These are phyloP conservation scores for Casuarina glauca DNA, from an alignment of 306 rosid species.

Conservation along the genomic window DNA sequence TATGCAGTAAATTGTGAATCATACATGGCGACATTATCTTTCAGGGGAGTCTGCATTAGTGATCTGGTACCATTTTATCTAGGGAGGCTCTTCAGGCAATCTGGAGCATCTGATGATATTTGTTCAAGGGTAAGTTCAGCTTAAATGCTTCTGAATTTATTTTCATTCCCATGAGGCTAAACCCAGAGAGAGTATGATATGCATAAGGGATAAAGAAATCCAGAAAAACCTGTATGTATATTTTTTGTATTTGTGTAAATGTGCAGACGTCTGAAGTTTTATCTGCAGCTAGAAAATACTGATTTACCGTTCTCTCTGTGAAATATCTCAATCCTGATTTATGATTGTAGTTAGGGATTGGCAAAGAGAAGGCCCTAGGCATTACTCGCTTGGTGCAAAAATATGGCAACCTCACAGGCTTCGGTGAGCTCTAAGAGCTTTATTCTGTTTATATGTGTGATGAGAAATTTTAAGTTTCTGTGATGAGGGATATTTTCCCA, in stretches of 20 bases:
- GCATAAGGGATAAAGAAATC: not conserved
- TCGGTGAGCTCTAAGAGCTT: slow-evolving; percentile 44
- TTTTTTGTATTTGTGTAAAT: not conserved
- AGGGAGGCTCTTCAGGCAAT: slow-evolving; percentile 58
- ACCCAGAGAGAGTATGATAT: not conserved
- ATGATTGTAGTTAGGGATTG: slow-evolving; percentile 57
- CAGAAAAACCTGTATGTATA: not conserved
- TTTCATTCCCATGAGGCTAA: not conserved
- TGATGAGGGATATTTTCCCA: not conserved
- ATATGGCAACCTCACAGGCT: slow-evolving; percentile 65
- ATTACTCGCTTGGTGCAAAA: slow-evolving; percentile 53
- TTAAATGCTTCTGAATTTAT: slow-evolving; percentile 8
- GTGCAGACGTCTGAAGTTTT: not conserved
- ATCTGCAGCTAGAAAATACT: not conserved
- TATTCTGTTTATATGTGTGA: slow-evolving; percentile 3
- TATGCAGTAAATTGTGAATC: slow-evolving; percentile 12
- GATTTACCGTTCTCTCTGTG: slow-evolving; percentile 6
- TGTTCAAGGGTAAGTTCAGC: slow-evolving; percentile 47
- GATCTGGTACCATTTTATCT: slow-evolving; percentile 66
- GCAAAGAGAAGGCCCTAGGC: slow-evolving; percentile 53
- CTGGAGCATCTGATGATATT: slow-evolving; percentile 57
- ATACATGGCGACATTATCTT: not conserved
- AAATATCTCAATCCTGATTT: slow-evolving; percentile 11
- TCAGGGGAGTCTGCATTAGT: slow-evolving; percentile 75
- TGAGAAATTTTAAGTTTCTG: not conserved